phyloP scores from a whole-genome alignment of 495 filamentous ascomycete species.

The Choiromyces venosus region DNA sequence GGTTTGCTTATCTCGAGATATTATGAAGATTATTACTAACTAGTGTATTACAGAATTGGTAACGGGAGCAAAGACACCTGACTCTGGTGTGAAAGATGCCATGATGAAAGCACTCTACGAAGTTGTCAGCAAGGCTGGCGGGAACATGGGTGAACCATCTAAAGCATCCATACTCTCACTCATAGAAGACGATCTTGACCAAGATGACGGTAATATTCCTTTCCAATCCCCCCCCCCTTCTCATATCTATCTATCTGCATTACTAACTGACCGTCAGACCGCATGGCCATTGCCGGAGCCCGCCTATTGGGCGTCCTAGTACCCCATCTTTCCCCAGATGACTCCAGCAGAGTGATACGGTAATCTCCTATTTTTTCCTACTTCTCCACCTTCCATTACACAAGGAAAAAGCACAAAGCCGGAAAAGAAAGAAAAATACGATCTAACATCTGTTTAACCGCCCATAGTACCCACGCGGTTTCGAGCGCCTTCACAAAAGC shows the following conservation, averaged over 20 bases:
- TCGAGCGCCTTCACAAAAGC: slow-evolving; percentile 59
- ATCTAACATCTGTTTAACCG: neutral
- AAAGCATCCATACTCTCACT: slow-evolving; percentile 72
- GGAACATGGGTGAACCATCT: slow-evolving; percentile 88
- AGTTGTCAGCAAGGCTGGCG: slow-evolving; percentile 87
- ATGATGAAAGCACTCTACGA: slow-evolving; percentile 98
- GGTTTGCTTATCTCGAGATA: slow-evolving; percentile 42
- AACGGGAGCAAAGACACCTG: slow-evolving; percentile 82
- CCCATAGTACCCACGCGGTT: slow-evolving; percentile 61
- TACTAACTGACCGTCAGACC: slow-evolving; percentile 46
- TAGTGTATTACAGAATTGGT: slow-evolving; percentile 65
- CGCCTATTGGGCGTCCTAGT: slow-evolving; percentile 82
- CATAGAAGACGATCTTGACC: slow-evolving; percentile 77
- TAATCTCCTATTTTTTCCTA: slow-evolving; percentile 40
- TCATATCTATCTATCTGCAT: neutral
- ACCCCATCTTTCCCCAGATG: slow-evolving; percentile 66
- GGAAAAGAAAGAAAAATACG: neutral
- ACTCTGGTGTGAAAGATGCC: slow-evolving; percentile 82
- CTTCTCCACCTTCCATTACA: slow-evolving; percentile 6
- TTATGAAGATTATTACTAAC: slow-evolving; percentile 9
- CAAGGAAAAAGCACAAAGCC: neutral
- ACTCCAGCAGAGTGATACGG: slow-evolving; percentile 66
- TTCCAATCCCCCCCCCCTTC: neutral
- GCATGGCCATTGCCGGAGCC: slow-evolving; percentile 81
- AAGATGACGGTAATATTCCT: slow-evolving; percentile 55